These are phyloP conservation scores for Arabidopsis thaliana DNA, from an alignment of 345 rosid species.

Conservation along the genomic window DNA sequence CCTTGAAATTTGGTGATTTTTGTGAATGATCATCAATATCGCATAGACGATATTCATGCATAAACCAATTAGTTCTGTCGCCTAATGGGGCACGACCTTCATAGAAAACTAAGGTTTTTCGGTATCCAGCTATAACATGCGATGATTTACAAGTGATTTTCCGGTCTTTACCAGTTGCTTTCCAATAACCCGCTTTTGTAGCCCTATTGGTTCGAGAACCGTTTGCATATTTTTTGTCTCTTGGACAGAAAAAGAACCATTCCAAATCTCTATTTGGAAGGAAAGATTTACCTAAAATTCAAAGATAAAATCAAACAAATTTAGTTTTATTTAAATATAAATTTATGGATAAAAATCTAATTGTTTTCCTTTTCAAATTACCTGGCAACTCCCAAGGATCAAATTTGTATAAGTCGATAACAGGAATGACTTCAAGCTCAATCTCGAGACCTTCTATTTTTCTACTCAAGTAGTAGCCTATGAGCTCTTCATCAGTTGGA, in stretches of 20 bases:
- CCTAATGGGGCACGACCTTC: conserved; percentile 46
- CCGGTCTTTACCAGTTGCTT: conserved; percentile 47
- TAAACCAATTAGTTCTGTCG: conserved; percentile 39
- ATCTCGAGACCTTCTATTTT: conserved; percentile 70
- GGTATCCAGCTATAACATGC: conserved; percentile 19
- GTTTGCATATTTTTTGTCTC: conserved; percentile 43
- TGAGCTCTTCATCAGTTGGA: conserved; percentile 88
- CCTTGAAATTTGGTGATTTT: conserved; percentile 62
- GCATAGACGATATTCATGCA: conserved; percentile 44
- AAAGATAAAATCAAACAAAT: neutral
- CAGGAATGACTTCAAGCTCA: conserved; percentile 90
- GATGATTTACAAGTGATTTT: conserved; percentile 49
- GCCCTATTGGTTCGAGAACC: conserved; percentile 44
- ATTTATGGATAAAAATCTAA: too few species aligned
- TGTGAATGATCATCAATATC: conserved; percentile 40
- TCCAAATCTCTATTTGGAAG: conserved; percentile 82
- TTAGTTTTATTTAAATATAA: neutral
- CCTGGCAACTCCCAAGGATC: conserved; percentile 99
- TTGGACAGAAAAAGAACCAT: conserved; percentile 53
- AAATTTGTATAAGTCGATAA: conserved; percentile 80
- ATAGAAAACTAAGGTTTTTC: conserved; percentile 44
- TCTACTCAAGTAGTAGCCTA: conserved; percentile 80
- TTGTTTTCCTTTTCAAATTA: neutral
- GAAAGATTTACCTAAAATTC: conserved; percentile 68
- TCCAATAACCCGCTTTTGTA: conserved; percentile 47